Evolutionary conservation across 2,329 filamentous ascomycete species (phyloP), one percentile per base, ranked within the genome.

Genomic region (Neofusicoccum sp.): DNA sequence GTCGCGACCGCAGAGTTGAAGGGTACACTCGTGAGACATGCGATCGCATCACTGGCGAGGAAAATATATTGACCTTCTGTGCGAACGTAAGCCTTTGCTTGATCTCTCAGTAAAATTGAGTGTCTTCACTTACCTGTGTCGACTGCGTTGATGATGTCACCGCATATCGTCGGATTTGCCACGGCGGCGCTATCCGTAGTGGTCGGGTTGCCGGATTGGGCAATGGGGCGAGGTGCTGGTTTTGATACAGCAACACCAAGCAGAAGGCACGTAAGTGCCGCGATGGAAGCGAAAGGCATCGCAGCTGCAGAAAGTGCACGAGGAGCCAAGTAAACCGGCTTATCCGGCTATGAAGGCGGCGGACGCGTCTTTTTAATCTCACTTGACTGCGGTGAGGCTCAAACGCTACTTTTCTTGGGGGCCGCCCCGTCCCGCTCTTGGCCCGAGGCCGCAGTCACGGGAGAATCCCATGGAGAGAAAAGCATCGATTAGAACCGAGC

Each of bases 11-110:
- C 79, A 3, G 73, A 31, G 56, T 80, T 77, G 66, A 84, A 81
- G 0, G 82, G 80, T 6, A 83, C 77, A 29, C 70, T 78, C 2
- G 66, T 74, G 8, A 83, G 70, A 64, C 81, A 84, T 3, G 74
- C 70, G 64, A 76, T 79, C 0, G 74, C 79, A 58, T 68, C 61
- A 7, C 48, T 61, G 1, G 69, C 69, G 14, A 43, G 64, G 54
- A 70, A 70, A 6, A 69, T 8, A 12, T 37, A 22, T 12, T 22
- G 8, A 7, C 58, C 62, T 44, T n/a, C n/a, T n/a, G n/a, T n/a
- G n/a, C n/a, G n/a, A n/a, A n/a, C n/a, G n/a, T n/a, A n/a, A n/a
- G n/a, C n/a, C n/a, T n/a, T n/a, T n/a, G n/a, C n/a, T n/a, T n/a
- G n/a, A n/a, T n/a, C n/a, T n/a, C n/a, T n/a, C n/a, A n/a, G n/a